phyloP scores from a whole-genome alignment of 345 rosid genomes.

The Melaleuca quinquenervia region DNA sequence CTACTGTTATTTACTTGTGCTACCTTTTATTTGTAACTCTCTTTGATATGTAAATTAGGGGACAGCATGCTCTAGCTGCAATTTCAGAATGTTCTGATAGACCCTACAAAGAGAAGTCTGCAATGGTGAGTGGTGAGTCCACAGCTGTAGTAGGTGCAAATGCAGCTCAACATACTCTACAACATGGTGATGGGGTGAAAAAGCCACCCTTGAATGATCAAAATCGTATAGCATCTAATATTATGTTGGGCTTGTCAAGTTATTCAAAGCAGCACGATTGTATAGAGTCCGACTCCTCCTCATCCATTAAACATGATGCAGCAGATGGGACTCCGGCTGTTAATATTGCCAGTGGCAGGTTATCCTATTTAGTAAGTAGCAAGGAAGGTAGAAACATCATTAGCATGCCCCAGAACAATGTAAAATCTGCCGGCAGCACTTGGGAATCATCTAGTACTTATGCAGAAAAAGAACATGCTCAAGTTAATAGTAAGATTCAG shows the following conservation, averaged over 20 bases:
- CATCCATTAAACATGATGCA: conserved; percentile 3
- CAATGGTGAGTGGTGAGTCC: neutral
- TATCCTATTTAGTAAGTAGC: neutral
- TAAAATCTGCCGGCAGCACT: neutral
- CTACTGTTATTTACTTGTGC: neutral
- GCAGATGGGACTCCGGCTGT: neutral
- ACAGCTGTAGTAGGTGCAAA: conserved; percentile 1
- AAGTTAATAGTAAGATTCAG: neutral
- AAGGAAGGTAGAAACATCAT: conserved; percentile 2
- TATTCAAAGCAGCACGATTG: neutral
- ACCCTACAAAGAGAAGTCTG: conserved; percentile 13
- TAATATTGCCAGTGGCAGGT: neutral
- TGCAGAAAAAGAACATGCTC: conserved; percentile 5
- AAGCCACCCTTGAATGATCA: conserved; percentile 12
- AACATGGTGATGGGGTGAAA: conserved; percentile 3
- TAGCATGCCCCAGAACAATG: neutral
- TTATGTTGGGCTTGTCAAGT: conserved; percentile 6
- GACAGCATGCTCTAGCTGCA: neutral
- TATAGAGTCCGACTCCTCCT: neutral
- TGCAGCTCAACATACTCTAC: conserved; percentile 1
- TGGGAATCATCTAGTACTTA: neutral
- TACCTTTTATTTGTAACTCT: neutral
- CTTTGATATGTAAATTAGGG: conserved; percentile 27
- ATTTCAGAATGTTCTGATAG: conserved; percentile 10
- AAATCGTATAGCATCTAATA: conserved; percentile 4